Base-by-base conservation (phyloP, 805 yeast species). In the Zygoascus flipseniorum region DNA sequence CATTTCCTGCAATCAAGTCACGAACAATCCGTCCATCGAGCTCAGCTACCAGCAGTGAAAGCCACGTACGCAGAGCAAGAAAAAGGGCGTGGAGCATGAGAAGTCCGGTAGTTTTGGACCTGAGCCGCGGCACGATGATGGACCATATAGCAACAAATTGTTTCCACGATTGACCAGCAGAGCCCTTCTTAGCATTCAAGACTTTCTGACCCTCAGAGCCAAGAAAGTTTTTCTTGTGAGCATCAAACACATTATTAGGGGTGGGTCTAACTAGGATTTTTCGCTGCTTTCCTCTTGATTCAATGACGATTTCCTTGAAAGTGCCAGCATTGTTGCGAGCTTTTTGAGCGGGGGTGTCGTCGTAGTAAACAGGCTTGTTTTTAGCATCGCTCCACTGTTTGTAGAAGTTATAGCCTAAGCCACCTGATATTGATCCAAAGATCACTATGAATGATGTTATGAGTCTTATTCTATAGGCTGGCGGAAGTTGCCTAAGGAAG, bases 1-100 rank as follows among this genome's bases (percentile, higher is more conserved):
- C 88, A 58, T 84, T 81, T 16, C 89, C 89, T 16, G 89, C 83
- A 60, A 90, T 88, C 64, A 90, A 79, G 67, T 89, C 92, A 66
- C 86, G 84, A 46, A 89, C 96, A 50, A 90, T 85, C 66, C 86
- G 92, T 62, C 97, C 97, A 67, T 90, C 98, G 50, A 90, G 74
- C 65, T 85, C 84, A 3, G 98, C 95, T 32, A 90, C 89, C 54
- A 89, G 71, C 53, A 90, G 74, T 31, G 93, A 85, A 55, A 90
- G 75, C 85, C 90, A 90, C 0, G 98, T 90, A 68, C 98, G 76
- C 58, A 88, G 75, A 20, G 88, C 73, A 43, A 90, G 74, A 60
- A 89, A 86, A 56, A 80, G 73, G 53, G 90, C 80, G 63, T 90
- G 96, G 8, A 87, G 73, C 2, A 79, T 67, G 44, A 90, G 70